Evolutionary conservation across 2,329 filamentous ascomycete genomes (phyloP).

Genomic region (Phyllosticta citriasiana): DNA sequence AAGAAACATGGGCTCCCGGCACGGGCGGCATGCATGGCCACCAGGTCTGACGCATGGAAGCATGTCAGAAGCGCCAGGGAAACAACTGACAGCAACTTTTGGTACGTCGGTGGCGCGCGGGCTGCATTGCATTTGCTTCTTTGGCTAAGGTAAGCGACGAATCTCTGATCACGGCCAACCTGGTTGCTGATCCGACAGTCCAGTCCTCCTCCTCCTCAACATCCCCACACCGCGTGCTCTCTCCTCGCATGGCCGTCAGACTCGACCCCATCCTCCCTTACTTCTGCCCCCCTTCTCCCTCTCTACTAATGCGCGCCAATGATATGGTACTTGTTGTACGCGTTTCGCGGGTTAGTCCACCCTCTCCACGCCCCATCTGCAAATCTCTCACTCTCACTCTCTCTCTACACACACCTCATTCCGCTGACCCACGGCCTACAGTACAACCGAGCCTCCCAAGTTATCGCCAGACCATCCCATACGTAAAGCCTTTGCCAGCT

Average conservation of each 20-base stretch:
- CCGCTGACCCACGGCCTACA: slow-evolving; percentile 22
- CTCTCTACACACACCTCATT: neutral
- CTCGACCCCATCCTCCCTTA: neutral
- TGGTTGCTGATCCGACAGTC: neutral
- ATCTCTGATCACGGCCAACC: neutral
- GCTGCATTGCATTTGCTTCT: neutral
- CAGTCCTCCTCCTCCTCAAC: neutral
- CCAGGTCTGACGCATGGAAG: neutral
- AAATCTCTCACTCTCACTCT: neutral
- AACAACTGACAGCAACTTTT: neutral
- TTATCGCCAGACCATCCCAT: slow-evolving; percentile 56
- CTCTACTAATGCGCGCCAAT: slow-evolving; percentile 28
- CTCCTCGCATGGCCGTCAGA: neutral
- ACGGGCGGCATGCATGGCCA: neutral
- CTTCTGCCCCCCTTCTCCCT: slow-evolving; percentile 8
- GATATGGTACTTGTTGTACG: slow-evolving; percentile 72
- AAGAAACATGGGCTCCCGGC: no score
- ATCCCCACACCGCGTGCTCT: neutral
- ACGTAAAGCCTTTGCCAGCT: slow-evolving; percentile 54
- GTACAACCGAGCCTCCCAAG: slow-evolving; percentile 64
- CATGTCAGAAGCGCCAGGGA: neutral
- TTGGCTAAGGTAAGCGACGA: neutral
- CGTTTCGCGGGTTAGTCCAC: slow-evolving; percentile 58
- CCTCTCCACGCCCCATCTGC: neutral
- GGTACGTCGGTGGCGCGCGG: neutral